Evolutionary conservation across 2,329 filamentous ascomycete species (phyloP), one percentile per base, ranked within the genome.

Genomic region (Pestalotiopsis sp.): DNA sequence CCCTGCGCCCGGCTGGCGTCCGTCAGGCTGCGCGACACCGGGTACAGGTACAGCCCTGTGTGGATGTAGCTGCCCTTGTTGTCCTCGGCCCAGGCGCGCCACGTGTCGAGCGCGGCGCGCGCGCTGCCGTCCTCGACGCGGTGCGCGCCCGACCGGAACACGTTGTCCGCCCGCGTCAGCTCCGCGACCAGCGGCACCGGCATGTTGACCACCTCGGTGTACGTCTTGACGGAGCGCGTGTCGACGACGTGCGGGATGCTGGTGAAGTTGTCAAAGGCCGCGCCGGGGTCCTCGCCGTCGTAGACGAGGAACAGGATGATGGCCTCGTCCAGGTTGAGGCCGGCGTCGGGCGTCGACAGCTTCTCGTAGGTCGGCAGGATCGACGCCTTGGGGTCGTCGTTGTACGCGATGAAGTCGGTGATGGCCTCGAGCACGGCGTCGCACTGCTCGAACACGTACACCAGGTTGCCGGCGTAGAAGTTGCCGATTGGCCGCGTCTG

Each of bases 271-370:
- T 65, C 61, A 67, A 80, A 80, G 2, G 76, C 74, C 56, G 73
- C 31, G 1, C 78, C 77, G 2, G 78, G 67, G 49, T 80, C 74
- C 4, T 74, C 71, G 0, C 78, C 78, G 52, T 80, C 78, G 49
- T 80, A 80, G 36, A 80, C 78, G n/a, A 79, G 70, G 69, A 79
- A 79, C 74, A 79, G 70, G 57, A 79, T 68, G 58, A 77, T 77
- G 3, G 71, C 72, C 70, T 80, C 75, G 57, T 79, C 76, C 11
- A 79, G 72, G 60, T 77, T 75, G 3, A 79, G 70, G 20, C 71
- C 69, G 52, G 76, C n/a, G 59, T 75, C 72, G 1, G 75, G 77
- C 0, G 75, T 77, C 1, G 68, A 66, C 2, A 79, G 58, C 64
- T 77, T 78, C 68, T 79, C 73, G 67, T 78, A 79, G 1, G 77